These are phyloP conservation scores for Physocladia obscura DNA, from an alignment of 192 early-diverging fungal genomes.

Conservation along the genomic window DNA sequence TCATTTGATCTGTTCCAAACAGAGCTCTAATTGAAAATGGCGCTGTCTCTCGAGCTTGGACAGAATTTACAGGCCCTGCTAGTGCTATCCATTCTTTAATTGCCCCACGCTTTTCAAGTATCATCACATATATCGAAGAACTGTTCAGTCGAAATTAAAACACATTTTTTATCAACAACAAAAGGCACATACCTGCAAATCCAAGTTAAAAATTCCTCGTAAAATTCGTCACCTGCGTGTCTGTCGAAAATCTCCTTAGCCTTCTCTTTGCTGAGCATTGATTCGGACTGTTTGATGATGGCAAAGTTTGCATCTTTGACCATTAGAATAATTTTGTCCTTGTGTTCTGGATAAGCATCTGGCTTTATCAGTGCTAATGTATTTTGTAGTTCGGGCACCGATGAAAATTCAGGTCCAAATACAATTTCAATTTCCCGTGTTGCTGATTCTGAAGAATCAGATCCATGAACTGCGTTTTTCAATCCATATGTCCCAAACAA, in stretches of 20 bases:
- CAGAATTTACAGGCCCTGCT: constrained; percentile 50
- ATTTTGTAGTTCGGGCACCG: constrained; percentile 35
- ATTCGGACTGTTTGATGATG: constrained; percentile 46
- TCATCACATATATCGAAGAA: constrained; percentile 43
- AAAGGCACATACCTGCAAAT: constrained; percentile 46
- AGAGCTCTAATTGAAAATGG: constrained; percentile 40
- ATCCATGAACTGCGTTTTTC: constrained; percentile 52
- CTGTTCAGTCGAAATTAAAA: constrained; percentile 19
- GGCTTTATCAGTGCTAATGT: constrained; percentile 58
- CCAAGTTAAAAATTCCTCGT: constrained; percentile 46
- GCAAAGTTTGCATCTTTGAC: constrained; percentile 40
- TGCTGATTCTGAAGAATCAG: constrained; percentile 38
- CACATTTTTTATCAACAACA: not conserved
- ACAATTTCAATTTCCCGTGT: constrained; percentile 40
- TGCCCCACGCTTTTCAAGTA: constrained; percentile 34
- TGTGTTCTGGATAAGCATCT: constrained; percentile 49
- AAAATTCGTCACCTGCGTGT: constrained; percentile 40
- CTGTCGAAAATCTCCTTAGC: constrained; percentile 46
- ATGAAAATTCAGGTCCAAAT: constrained; percentile 26
- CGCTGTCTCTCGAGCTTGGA: constrained; percentile 41
- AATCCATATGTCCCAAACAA: constrained; percentile 46
- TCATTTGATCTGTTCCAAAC: constrained; percentile 50
- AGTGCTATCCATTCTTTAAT: constrained; percentile 28
- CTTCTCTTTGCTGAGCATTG: constrained; percentile 22
- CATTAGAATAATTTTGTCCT: constrained; percentile 46